These are phyloP conservation scores for button mushroom (Agaricus bisporus) DNA, from an alignment of 768 basidiomycete species.

Conservation along the genomic window DNA sequence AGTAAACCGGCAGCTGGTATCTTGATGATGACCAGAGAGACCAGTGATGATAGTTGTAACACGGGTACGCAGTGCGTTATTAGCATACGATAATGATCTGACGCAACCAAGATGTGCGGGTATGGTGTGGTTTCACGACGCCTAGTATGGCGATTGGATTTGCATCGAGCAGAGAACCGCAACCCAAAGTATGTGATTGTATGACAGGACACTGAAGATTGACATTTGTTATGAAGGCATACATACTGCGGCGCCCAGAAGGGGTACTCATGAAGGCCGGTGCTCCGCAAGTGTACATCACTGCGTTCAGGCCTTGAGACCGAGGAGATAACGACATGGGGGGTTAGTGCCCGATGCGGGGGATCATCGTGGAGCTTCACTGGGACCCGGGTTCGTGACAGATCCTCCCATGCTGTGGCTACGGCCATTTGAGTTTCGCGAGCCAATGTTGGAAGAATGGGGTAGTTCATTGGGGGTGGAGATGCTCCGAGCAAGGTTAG, in stretches of 20 bases:
- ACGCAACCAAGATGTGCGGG: slow-evolving; percentile 38
- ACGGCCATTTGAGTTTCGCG: slow-evolving; percentile 7
- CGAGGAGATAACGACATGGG: slow-evolving; percentile 3
- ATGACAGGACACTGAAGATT: background rate
- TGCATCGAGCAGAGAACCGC: slow-evolving; percentile 44
- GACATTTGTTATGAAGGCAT: slow-evolving; percentile 25
- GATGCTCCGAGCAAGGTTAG: slow-evolving; percentile 1
- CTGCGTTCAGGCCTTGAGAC: slow-evolving; percentile 30
- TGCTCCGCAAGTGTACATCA: slow-evolving; percentile 47
- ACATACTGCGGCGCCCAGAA: slow-evolving; percentile 36
- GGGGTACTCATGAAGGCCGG: slow-evolving; percentile 13
- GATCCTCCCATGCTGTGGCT: slow-evolving; percentile 6
- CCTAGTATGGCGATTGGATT: slow-evolving; percentile 78
- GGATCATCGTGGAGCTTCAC: slow-evolving; percentile 6
- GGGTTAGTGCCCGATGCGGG: background rate
- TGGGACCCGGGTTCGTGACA: slow-evolving; percentile 7
- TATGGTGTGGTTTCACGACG: slow-evolving; percentile 85
- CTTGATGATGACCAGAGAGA: slow-evolving; percentile 49
- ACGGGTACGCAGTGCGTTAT: slow-evolving; percentile 12
- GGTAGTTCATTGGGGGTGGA: slow-evolving; percentile 5
- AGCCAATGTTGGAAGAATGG: slow-evolving; percentile 6
- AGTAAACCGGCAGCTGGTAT: slow-evolving; percentile 52
- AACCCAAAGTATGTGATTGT: slow-evolving; percentile 47
- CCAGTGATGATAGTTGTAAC: slow-evolving; percentile 20
- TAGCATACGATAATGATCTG: background rate